Percentiles rank a stretch among this genome's conserved stretches.
Evolutionary conservation across 306 rosid genomes (phyloP).

Genomic region (Quercus gilva): DNA sequence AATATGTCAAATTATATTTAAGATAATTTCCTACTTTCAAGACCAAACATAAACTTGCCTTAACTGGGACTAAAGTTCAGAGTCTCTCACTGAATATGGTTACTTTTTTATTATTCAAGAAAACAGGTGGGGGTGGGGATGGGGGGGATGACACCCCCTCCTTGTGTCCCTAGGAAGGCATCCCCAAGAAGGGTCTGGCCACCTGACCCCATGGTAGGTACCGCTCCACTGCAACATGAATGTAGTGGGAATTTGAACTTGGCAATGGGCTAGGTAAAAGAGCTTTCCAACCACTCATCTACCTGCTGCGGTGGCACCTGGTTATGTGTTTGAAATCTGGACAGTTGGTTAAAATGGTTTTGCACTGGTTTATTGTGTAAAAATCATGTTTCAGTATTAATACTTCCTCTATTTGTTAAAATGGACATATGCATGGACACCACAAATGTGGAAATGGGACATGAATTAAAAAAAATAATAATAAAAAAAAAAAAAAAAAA

Average conservation of each 20-base stretch:
- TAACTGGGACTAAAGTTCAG: not conserved
- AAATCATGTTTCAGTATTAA: not conserved
- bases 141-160: not conserved
- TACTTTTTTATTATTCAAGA: not conserved
- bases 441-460: not conserved
- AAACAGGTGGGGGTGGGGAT: not conserved
- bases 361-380: not conserved
- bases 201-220: not conserved
- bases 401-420: not conserved
- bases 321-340: not conserved
- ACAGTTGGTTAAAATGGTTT: not conserved
- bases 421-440: not conserved
- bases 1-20: not conserved
- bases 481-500: too few species aligned
- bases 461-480: too few species aligned
- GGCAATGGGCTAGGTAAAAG: not conserved
- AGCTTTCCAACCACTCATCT: not conserved
- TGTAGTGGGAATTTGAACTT: not conserved
- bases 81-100: not conserved
- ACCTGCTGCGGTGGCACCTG: not conserved
- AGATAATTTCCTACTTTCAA: not conserved
- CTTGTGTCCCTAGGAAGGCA: not conserved
- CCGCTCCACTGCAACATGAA: not conserved
- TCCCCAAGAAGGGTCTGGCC: not conserved
- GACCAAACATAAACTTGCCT: not conserved